Percentiles rank a stretch among this genome's conserved stretches.
phyloP scores from a whole-genome alignment of 1,139 yeast genomes.

The Nakaseomyces uthaithaninus region DNA sequence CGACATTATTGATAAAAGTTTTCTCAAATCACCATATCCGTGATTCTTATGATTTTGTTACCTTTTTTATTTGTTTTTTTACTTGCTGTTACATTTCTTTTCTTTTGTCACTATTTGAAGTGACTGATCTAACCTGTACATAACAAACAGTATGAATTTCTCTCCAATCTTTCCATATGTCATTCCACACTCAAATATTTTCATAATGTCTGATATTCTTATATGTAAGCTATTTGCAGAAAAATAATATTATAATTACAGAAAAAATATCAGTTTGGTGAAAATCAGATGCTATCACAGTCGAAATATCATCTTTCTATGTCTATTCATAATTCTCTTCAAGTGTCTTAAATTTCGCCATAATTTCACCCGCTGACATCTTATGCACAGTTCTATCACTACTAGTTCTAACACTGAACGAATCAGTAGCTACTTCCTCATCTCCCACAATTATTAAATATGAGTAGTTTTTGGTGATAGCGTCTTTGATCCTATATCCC shows the following conservation, averaged over 20 bases:
- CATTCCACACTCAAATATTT: not conserved
- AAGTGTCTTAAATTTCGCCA: conserved; percentile 41
- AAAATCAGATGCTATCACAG: no score
- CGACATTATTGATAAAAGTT: not conserved
- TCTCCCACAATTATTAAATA: conserved; percentile 83
- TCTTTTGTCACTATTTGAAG: no score
- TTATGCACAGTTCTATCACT: conserved; percentile 42
- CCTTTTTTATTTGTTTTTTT: not conserved
- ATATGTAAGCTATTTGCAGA: conserved; percentile 4
- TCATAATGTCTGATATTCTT: conserved; percentile 4
- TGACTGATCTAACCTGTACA: conserved; percentile 3
- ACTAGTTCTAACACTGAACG: conserved; percentile 60
- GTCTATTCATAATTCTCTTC: conserved; percentile 40
- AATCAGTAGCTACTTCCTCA: conserved; percentile 56
- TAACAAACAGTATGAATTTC: not conserved
- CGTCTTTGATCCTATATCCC: conserved; percentile 72
- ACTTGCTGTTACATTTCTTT: not conserved
- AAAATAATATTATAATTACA: conserved; percentile 3
- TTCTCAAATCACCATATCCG: no score
- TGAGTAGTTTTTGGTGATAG: conserved; percentile 67
- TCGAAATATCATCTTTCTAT: no score
- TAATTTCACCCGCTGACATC: conserved; percentile 43
- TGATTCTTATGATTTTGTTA: no score
- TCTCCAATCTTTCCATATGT: not conserved
- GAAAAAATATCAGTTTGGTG: no score